Base-by-base conservation (phyloP, 306 rosid genomes). In the Cotoneaster glaucophyllus region DNA sequence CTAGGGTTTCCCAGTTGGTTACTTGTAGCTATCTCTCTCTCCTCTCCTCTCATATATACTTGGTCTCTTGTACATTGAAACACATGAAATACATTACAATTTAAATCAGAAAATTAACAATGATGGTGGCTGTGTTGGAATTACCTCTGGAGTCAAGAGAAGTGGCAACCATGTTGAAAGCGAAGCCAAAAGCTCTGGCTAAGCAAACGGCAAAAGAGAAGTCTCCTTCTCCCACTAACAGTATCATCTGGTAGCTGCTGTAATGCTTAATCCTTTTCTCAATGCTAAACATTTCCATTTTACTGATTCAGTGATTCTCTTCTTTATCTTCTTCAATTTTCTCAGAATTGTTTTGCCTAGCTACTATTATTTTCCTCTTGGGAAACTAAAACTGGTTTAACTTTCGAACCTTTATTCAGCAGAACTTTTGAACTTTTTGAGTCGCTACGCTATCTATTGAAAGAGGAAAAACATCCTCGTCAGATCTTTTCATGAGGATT, bases 171-270 rank as follows among this genome's bases (percentile, higher is more conserved):
- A 76, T 67, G 32, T 54, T 76, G 29, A 0, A 2, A 11, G 75
- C 61, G 11, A 12, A 58, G 63, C 54, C 64, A 37, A 77, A 77
- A 19, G 70, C 59, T 68, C 68, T 57, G 56, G 75, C 69, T 21
- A 69, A 77, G 34, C 59, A 57, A 21, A 62, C 48, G 34, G 81
- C 32, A 61, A 77, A 77, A 34, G 81, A 69, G 62, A 77, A 77
- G 67, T 77, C 75, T 15, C 81, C 81, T 24, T 77, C 81, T 57
- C 81, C 75, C 37, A 69, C 63, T 4, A 77, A 22, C 0, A 77
- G 80, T 68, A 77, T 77, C 14, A 0, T 24, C 45, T 69, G 75
- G 3, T 21, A 6, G 31, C 24, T 57, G 69, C 62, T 68, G 32
- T 69, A 69, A 37, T 69, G 25, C 59, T 56, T 77, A 45, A 68